A percentile compares a stretch with the other conserved stretches of the same genome.
Conservation (phyloP, 495 filamentous ascomycete species). For the Friedmanniomyces endolithicus region DNA sequence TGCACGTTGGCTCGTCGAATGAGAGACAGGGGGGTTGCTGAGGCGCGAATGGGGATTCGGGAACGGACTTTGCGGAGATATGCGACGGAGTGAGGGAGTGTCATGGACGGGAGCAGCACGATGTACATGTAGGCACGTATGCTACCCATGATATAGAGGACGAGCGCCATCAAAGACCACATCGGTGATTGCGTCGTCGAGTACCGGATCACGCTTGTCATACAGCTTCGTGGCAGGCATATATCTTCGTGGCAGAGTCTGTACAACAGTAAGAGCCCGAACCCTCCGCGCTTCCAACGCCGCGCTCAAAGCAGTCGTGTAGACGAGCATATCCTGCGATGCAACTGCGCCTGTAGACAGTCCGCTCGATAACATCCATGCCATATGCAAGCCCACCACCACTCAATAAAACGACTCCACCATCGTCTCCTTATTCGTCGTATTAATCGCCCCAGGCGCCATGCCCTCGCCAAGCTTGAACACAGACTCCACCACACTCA, state of each 20-base stretch:
- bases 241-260: background rate
- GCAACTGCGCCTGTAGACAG: background rate
- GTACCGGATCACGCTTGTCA: background rate
- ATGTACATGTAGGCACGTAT: too few relatives aligned
- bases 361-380: background rate
- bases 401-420: slow-evolving; percentile 89
- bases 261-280: background rate
- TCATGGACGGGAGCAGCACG: too few relatives aligned
- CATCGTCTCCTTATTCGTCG: slow-evolving; percentile 86
- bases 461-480: slow-evolving; percentile 86
- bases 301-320: background rate
- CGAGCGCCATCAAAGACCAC: too few relatives aligned
- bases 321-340: background rate
- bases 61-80: too few relatives aligned
- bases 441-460: slow-evolving; percentile 59
- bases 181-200: too few relatives aligned
- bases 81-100: too few relatives aligned
- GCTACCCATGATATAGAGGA: too few relatives aligned
- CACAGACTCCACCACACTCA: slow-evolving; percentile 90
- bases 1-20: too few relatives aligned
- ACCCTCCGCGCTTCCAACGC: background rate
- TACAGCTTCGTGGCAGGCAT: background rate
- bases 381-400: background rate
- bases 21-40: too few relatives aligned
- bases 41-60: too few relatives aligned